Percentiles rank a stretch among this genome's conserved stretches.
phyloP scores from a whole-genome alignment of 345 rosid genomes.

The Citrus maxima region DNA sequence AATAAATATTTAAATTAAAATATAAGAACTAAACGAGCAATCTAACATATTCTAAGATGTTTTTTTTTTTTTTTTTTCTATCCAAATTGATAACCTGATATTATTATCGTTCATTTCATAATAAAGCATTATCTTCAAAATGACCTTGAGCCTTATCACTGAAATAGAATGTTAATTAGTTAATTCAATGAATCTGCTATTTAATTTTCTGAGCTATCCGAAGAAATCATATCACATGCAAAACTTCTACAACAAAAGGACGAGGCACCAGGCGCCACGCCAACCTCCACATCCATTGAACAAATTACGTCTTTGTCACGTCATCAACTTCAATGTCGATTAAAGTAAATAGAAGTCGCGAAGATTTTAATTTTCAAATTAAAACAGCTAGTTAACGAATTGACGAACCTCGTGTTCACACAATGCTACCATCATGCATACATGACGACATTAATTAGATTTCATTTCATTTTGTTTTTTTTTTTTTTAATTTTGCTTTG shows the following conservation, averaged over 20 bases:
- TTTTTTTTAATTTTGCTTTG: neutral
- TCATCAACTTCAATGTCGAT: neutral
- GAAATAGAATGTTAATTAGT: neutral
- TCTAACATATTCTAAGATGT: no score
- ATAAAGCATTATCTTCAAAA: neutral
- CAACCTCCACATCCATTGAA: slow-evolving; percentile 3
- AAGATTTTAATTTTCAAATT: neutral
- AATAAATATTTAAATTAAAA: no score
- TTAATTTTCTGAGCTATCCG: neutral
- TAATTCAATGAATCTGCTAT: slow-evolving; percentile 10
- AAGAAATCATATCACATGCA: slow-evolving; percentile 3
- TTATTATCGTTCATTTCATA: neutral
- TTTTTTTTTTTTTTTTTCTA: no score
- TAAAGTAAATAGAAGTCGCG: neutral
- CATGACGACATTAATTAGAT: neutral
- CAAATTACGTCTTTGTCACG: neutral
- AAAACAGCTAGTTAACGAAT: neutral
- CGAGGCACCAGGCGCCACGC: neutral
- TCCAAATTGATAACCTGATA: neutral
- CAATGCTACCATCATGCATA: neutral
- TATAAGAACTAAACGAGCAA: no score
- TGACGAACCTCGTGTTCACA: neutral
- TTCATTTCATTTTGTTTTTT: no score
- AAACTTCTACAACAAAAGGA: neutral
- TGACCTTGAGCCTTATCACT: neutral